Evolutionary conservation across 2,329 filamentous ascomycete genomes (phyloP).

Genomic region (Colletotrichum plurivorum): DNA sequence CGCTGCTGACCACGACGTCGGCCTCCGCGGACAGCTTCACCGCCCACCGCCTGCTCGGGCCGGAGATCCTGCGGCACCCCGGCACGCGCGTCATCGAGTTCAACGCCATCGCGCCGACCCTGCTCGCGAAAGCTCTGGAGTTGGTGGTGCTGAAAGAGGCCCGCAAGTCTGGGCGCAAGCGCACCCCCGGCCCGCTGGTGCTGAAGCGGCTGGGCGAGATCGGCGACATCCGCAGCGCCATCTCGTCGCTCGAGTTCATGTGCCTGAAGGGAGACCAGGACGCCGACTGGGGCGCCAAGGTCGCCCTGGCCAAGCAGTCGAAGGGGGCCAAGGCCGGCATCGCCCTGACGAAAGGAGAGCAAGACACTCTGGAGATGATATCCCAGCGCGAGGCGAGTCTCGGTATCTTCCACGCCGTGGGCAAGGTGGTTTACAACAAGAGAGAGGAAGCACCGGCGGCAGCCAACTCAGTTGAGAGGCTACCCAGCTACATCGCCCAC

Average conservation of each 20-base stretch:
- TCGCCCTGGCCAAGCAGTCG: constrained; percentile 79
- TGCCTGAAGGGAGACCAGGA: constrained; percentile 85
- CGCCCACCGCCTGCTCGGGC: constrained; percentile 88
- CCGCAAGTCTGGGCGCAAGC: constrained; percentile 79
- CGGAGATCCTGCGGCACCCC: constrained; percentile 86
- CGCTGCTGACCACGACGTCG: constrained; percentile 86
- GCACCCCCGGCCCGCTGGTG: constrained; percentile 83
- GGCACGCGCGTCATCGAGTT: constrained; percentile 88
- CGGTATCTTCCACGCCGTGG: constrained; percentile 96
- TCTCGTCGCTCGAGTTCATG: constrained; percentile 92
- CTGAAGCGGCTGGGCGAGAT: constrained; percentile 86
- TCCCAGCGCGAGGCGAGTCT: constrained; percentile 90
- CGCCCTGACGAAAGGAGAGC: constrained; percentile 80
- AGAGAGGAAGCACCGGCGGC: constrained; percentile 70
- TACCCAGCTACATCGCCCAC: constrained; percentile 72
- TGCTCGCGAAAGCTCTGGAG: constrained; percentile 87
- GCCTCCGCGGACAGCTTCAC: constrained; percentile 93
- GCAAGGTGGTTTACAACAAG: constrained; percentile 97
- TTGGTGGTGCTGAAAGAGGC: constrained; percentile 88
- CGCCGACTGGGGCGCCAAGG: constrained; percentile 81
- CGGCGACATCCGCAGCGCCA: constrained; percentile 93
- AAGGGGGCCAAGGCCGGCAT: constrained; percentile 70
- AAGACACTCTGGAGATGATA: constrained; percentile 83
- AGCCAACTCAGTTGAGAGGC: constrained; percentile 61
- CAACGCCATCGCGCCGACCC: constrained; percentile 89